Conservation (phyloP, 2,329 filamentous ascomycete species). For the Lasiodiplodia theobromae region DNA sequence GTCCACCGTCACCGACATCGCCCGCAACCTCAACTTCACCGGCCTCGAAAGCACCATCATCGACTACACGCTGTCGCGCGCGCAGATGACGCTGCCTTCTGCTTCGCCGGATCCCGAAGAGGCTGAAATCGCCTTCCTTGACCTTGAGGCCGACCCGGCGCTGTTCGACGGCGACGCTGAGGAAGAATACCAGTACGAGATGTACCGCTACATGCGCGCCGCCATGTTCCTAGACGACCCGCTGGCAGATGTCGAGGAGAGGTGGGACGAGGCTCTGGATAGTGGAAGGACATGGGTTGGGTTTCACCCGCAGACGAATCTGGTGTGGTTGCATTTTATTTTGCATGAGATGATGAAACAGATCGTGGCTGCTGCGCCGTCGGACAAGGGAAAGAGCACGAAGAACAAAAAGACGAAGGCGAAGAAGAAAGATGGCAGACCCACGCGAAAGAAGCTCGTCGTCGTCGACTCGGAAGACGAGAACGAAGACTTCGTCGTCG, state of each 20-base stretch:
- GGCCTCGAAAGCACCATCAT: slow-evolving; percentile 69
- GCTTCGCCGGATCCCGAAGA: slow-evolving; percentile 26
- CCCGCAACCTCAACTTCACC: slow-evolving; percentile 58
- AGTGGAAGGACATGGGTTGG: slow-evolving; percentile 54
- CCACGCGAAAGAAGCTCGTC: background rate
- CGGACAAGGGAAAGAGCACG: slow-evolving; percentile 32
- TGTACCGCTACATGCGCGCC: slow-evolving; percentile 62
- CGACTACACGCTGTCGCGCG: slow-evolving; percentile 72
- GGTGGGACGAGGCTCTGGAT: slow-evolving; percentile 33
- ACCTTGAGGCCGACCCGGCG: slow-evolving; percentile 52
- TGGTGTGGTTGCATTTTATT: slow-evolving; percentile 69
- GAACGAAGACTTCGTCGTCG: background rate
- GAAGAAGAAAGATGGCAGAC: slow-evolving; percentile 45
- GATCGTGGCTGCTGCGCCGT: slow-evolving; percentile 31
- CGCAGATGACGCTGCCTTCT: slow-evolving; percentile 50
- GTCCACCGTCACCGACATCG: slow-evolving; percentile 38
- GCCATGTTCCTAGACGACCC: slow-evolving; percentile 54
- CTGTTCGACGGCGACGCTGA: slow-evolving; percentile 57
- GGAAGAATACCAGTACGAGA: slow-evolving; percentile 63
- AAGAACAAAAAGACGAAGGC: slow-evolving; percentile 53
- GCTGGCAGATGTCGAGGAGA: slow-evolving; percentile 42
- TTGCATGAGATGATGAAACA: slow-evolving; percentile 61
- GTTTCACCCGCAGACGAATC: slow-evolving; percentile 67
- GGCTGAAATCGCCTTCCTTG: slow-evolving; percentile 51
- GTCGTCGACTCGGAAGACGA: background rate